These are phyloP conservation scores for Metarhizium anisopliae DNA, from an alignment of 2,329 filamentous ascomycete genomes.

Conservation along the genomic window DNA sequence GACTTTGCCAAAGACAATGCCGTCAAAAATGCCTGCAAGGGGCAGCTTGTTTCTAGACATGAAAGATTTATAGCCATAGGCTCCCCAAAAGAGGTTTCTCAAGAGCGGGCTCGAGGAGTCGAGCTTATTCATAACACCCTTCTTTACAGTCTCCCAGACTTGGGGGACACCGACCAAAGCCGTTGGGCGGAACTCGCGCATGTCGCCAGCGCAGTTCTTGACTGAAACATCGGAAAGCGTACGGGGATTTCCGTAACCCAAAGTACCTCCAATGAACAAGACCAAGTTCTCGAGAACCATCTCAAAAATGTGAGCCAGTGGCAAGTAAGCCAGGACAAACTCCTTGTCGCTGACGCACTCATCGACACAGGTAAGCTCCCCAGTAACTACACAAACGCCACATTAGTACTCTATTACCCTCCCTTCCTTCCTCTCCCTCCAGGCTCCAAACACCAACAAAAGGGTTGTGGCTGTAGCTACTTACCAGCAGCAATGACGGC, in stretches of 20 bases:
- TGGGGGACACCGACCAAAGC: conserved; percentile 91
- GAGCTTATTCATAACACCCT: conserved; percentile 79
- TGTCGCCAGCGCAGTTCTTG: conserved; percentile 86
- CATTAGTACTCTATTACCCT: not conserved
- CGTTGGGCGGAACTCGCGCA: conserved; percentile 82
- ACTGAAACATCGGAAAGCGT: conserved; percentile 82
- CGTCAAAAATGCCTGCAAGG: conserved; percentile 63
- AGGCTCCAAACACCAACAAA: not conserved
- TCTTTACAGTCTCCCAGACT: conserved; percentile 95
- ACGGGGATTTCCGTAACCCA: conserved; percentile 87
- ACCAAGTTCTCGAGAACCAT: conserved; percentile 91
- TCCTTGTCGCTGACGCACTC: conserved; percentile 71
- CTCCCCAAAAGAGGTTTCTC: conserved; percentile 68
- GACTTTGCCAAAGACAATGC: conserved; percentile 84
- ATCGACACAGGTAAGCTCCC: conserved; percentile 69
- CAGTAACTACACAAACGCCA: conserved; percentile 50
- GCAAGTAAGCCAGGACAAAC: conserved; percentile 79
- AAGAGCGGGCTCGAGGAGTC: conserved; percentile 61
- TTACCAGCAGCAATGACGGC: conserved; percentile 63
- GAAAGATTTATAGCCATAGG: conserved; percentile 49
- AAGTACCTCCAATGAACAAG: conserved; percentile 78
- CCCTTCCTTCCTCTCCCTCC: not conserved
- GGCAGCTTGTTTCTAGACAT: conserved; percentile 52
- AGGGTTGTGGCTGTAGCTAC: conserved; percentile 15
- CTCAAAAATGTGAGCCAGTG: conserved; percentile 92